Conservation (phyloP, 305 asterid genomes). For the Fraxinus baroniana region DNA sequence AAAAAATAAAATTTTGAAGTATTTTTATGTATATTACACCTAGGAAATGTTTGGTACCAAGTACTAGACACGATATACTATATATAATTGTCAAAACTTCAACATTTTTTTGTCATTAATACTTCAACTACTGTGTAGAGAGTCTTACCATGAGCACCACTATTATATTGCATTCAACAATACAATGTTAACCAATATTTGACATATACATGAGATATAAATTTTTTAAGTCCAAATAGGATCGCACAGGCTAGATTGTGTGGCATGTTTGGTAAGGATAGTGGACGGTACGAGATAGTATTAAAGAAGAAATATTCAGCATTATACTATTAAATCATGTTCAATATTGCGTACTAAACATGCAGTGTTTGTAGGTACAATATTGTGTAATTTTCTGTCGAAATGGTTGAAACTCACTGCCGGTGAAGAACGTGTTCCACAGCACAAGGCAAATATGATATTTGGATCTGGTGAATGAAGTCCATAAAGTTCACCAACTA, state of each 20-base stretch:
- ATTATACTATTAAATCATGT: background rate
- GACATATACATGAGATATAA: background rate
- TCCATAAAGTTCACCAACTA: constrained; percentile 52
- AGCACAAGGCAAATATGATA: constrained; percentile 68
- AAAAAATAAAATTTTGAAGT: background rate
- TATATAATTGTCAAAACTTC: background rate
- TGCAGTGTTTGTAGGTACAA: background rate
- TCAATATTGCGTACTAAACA: background rate
- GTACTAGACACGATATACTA: background rate
- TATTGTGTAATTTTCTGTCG: background rate
- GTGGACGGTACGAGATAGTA: background rate
- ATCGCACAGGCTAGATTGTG: background rate
- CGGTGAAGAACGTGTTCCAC: constrained; percentile 88
- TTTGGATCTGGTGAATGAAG: constrained; percentile 65
- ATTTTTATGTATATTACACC: background rate
- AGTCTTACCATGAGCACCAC: background rate
- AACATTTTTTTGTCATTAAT: background rate
- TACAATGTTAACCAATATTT: background rate
- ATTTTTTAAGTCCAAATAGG: background rate
- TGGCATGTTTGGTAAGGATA: background rate
- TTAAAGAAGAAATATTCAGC: background rate
- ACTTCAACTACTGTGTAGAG: background rate
- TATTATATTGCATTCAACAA: background rate
- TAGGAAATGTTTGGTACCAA: background rate
- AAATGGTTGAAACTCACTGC: constrained; percentile 48